These are phyloP conservation scores for Dichotomocladium elegans DNA, from an alignment of 371 early-diverging fungal species.

Conservation along the genomic window DNA sequence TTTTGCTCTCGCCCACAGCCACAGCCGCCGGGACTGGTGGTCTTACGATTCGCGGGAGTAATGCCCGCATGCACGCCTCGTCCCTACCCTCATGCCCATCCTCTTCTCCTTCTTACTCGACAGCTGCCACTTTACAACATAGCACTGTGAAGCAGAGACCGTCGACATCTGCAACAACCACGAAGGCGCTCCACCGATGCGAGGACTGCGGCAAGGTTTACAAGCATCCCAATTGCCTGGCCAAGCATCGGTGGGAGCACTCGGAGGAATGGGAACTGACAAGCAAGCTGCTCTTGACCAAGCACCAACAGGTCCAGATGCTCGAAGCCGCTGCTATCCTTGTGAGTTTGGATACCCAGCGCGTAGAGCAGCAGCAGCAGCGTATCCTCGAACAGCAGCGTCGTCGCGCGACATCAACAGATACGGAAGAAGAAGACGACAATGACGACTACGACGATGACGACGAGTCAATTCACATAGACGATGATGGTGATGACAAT, in stretches of 20 bases:
- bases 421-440: background rate
- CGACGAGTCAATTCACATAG: slow-evolving; percentile 10
- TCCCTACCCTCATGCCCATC: background rate
- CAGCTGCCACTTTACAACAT: background rate
- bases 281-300: slow-evolving; percentile 60
- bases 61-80: background rate
- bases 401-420: background rate
- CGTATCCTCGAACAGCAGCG: slow-evolving; percentile 3
- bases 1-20: slow-evolving; percentile 12
- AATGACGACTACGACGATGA: slow-evolving; percentile 9
- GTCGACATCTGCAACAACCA: background rate
- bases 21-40: slow-evolving; percentile 38
- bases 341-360: slow-evolving; percentile 47
- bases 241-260: slow-evolving; percentile 74
- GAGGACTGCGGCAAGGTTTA: slow-evolving; percentile 69
- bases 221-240: slow-evolving; percentile 64
- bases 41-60: slow-evolving; percentile 27
- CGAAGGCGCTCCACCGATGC: slow-evolving; percentile 33
- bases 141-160: no score
- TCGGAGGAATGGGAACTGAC: slow-evolving; percentile 66
- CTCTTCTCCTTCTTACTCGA: background rate
- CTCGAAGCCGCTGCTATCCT: slow-evolving; percentile 73
- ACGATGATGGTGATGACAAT: slow-evolving; percentile 14
- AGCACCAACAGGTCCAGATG: slow-evolving; percentile 76
- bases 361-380: slow-evolving; percentile 11